Conservation (phyloP, 139 green algal genomes). For the Chlamydomonas applanata region DNA sequence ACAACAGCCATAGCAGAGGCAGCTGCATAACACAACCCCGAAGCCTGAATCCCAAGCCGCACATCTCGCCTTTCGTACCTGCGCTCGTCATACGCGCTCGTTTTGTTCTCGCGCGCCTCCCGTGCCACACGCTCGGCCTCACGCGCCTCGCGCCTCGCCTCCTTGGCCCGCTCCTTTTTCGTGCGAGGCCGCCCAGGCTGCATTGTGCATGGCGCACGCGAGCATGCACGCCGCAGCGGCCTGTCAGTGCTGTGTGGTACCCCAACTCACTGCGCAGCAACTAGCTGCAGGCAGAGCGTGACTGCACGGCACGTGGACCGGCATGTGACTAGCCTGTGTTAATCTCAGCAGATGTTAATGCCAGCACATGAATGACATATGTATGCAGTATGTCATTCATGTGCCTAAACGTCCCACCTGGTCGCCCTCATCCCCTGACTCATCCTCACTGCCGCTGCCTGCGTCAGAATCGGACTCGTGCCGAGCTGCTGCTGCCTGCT, state of each 20-base stretch:
- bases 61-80: slow-evolving; percentile 36
- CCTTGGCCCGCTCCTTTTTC: slow-evolving; percentile 9
- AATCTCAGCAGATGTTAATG: no score
- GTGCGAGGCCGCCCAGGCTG: neutral
- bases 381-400: no score
- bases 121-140: slow-evolving; percentile 25
- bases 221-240: neutral
- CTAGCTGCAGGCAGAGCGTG: no score
- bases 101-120: slow-evolving; percentile 8
- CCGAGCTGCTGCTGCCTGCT: neutral
- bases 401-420: neutral
- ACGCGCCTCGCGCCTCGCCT: slow-evolving; percentile 26
- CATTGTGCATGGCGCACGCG: no score
- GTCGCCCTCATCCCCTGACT: neutral
- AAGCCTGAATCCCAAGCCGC: no score
- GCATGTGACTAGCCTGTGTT: no score
- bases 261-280: no score
- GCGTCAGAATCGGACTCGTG: neutral
- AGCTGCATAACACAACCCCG: no score
- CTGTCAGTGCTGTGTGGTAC: neutral
- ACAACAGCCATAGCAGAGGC: no score
- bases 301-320: no score
- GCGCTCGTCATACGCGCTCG: slow-evolving; percentile 61
- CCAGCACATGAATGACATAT: no score
- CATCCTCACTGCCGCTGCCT: neutral